These are phyloP conservation scores for Tephrocybe rancida DNA, from an alignment of 768 basidiomycete genomes.

Conservation along the genomic window DNA sequence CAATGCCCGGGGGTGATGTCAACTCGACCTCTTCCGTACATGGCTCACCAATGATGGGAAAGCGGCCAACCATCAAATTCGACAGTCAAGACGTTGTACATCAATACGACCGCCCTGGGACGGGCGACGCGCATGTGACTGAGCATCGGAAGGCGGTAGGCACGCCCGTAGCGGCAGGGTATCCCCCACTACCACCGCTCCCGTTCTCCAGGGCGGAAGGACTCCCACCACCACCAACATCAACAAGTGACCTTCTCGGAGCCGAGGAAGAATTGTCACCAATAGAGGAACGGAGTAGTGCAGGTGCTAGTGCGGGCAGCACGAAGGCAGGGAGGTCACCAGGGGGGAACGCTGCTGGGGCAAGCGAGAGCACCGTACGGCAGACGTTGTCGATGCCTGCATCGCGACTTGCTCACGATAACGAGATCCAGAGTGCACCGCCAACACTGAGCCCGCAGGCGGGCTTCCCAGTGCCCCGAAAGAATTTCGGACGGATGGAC, in stretches of 20 bases:
- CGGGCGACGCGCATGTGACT: constrained; percentile 41
- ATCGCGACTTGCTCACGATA: constrained; percentile 28
- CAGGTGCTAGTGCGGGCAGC: constrained; percentile 16
- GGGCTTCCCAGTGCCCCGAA: constrained; percentile 23
- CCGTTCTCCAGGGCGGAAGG: constrained; percentile 19
- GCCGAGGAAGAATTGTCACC: constrained; percentile 21
- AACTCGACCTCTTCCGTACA: constrained; percentile 39
- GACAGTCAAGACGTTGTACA: constrained; percentile 74
- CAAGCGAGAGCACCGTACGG: constrained; percentile 8
- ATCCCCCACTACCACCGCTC: constrained; percentile 38
- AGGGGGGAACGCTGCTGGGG: background rate
- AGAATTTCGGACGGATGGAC: constrained; percentile 30
- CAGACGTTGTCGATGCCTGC: constrained; percentile 36
- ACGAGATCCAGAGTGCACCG: constrained; percentile 47
- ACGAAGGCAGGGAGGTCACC: constrained; percentile 14
- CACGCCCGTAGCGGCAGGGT: constrained; percentile 27
- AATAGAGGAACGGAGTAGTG: constrained; percentile 12
- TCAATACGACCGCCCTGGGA: constrained; percentile 65
- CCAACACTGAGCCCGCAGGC: constrained; percentile 38
- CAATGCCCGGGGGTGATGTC: constrained; percentile 58
- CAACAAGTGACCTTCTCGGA: constrained; percentile 27
- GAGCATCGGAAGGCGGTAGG: constrained; percentile 46
- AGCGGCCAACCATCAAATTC: constrained; percentile 75
- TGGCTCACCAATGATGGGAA: constrained; percentile 34
- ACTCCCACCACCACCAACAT: constrained; percentile 14